Evolutionary conservation across 805 yeast genomes (phyloP), one percentile per base, ranked within the genome.

Genomic region (Starmerella vaccinii): DNA sequence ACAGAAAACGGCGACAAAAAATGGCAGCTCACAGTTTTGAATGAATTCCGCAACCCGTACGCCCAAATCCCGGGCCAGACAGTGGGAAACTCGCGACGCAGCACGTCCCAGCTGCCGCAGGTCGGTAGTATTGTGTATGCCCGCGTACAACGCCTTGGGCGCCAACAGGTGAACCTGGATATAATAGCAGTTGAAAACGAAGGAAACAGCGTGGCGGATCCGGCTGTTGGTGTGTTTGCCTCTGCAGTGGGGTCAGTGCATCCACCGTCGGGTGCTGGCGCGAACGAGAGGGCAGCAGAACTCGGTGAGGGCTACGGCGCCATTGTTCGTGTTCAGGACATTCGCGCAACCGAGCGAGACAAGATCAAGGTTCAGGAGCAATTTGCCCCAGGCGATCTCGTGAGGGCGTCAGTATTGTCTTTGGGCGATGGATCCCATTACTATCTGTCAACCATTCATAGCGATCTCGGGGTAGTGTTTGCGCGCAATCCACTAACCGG

Each of bases 371-470:
- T 90, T 30, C 75, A 78, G 51, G 85, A 85, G 18, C 75, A 88
- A 62, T 92, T 81, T 68, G 76, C 76, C 58, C 97, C 97, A 0
- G 97, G 97, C 15, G 99, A 92, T 66, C 77, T 92, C 47, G 84
- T 92, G 2, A 74, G 95, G 54, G 96, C 95, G 0, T 71, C 75
- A 57, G 81, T 89, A 8, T 61, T 80, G 26, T 85, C 95, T 0
- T 69, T 92, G 30, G 99, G 99, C 49, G 98, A 92, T 66, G 97
- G 97, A 8, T 74, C 83, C 18, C 85, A 86, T 64, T 92, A 89
- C 63, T 92, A 89, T 65, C 70, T 92, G 55, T 76, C 87, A 6
- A 92, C 98, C 0, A 94, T 96, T 2, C 73, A 82, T 55, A 87
- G 90, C 65, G 95, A 90, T 61, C 70, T 90, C 35, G 99, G 99